These are phyloP conservation scores for Phaffia tasmanica DNA, from an alignment of 768 basidiomycete genomes.

Conservation along the genomic window DNA sequence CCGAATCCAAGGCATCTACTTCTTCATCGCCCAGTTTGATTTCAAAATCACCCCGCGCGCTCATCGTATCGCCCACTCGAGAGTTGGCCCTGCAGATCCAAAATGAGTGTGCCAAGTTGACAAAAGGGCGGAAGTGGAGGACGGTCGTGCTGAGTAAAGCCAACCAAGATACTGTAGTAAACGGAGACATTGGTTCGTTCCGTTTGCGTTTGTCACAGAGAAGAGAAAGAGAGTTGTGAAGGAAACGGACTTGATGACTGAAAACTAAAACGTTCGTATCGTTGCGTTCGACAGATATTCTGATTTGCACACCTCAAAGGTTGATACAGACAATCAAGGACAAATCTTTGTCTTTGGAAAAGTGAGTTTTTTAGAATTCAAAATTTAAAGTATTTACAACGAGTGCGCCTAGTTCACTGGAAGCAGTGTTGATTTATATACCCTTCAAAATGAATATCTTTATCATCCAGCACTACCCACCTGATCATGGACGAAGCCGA, in stretches of 20 bases:
- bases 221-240: neutral
- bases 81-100: slow-evolving; percentile 94
- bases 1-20: slow-evolving; percentile 45
- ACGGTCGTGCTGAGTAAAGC: slow-evolving; percentile 77
- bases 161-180: slow-evolving; percentile 59
- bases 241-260: neutral
- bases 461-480: slow-evolving; percentile 54
- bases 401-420: neutral
- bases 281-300: slow-evolving; percentile 50
- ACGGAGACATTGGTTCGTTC: slow-evolving; percentile 16
- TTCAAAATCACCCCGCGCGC: slow-evolving; percentile 43
- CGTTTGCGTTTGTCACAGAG: neutral
- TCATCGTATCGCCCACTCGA: slow-evolving; percentile 81
- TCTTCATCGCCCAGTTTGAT: neutral
- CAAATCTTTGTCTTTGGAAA: slow-evolving; percentile 25
- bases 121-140: slow-evolving; percentile 70
- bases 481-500: slow-evolving; percentile 84
- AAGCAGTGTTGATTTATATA: neutral
- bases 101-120: slow-evolving; percentile 75
- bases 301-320: slow-evolving; percentile 85
- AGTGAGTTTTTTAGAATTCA: slow-evolving; percentile 28
- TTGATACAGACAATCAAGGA: slow-evolving; percentile 68
- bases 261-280: neutral
- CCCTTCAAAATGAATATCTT: neutral
- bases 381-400: too few species aligned